Percentiles rank a stretch among this genome's conserved stretches.
Conservation (phyloP, 2,329 filamentous ascomycete species). For the Cercospora zeae-maydis region DNA sequence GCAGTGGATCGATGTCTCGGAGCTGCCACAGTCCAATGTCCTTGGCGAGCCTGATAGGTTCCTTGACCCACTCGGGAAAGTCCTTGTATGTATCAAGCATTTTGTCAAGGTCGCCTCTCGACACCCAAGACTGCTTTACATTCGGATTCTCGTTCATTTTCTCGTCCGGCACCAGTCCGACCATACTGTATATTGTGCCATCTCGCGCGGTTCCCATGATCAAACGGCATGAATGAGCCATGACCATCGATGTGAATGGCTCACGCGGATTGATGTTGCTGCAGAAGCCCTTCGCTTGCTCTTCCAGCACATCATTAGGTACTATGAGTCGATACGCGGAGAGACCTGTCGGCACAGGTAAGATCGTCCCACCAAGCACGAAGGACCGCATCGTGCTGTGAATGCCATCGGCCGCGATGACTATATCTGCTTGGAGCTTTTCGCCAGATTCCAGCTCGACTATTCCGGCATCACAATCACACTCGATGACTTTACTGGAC, state of each 20-base stretch:
- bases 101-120: conserved; percentile 37
- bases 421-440: conserved; percentile 31
- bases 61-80: conserved; percentile 43
- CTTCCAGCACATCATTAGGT: conserved; percentile 26
- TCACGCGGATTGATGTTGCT: conserved; percentile 35
- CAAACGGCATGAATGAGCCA: conserved; percentile 40
- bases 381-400: conserved; percentile 26
- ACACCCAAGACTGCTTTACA: conserved; percentile 42
- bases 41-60: conserved; percentile 34
- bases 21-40: conserved; percentile 47
- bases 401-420: conserved; percentile 42
- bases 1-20: conserved; percentile 46
- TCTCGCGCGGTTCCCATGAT: conserved; percentile 48
- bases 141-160: conserved; percentile 40
- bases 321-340: conserved; percentile 42
- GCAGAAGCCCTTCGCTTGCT: conserved; percentile 23
- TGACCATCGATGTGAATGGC: conserved; percentile 47
- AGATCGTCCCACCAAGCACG: conserved; percentile 25
- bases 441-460: conserved; percentile 38
- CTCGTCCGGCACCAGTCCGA: conserved; percentile 45
- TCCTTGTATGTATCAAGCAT: conserved; percentile 43
- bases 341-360: conserved; percentile 37
- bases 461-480: conserved; percentile 27
- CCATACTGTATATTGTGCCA: conserved; percentile 43
- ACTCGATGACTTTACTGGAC: conserved; percentile 26